These are phyloP conservation scores for Candida nitratophila DNA, from an alignment of 805 yeast genomes.

Conservation along the genomic window DNA sequence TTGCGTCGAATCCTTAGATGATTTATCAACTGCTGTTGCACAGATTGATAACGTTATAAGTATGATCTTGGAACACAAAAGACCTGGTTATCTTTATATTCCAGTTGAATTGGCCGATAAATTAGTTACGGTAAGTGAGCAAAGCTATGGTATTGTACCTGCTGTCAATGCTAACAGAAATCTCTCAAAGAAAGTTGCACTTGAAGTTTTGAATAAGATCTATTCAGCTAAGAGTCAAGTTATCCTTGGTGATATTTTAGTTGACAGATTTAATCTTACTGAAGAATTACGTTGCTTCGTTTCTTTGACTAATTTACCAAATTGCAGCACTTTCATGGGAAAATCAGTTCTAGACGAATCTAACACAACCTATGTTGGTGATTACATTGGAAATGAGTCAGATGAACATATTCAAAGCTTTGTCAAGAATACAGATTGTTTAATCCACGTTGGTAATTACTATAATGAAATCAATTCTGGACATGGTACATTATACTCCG, in stretches of 20 bases:
- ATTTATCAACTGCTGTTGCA: slow-evolving; percentile 39
- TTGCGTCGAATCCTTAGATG: slow-evolving; percentile 41
- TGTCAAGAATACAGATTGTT: slow-evolving; percentile 54
- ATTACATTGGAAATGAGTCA: slow-evolving; percentile 59
- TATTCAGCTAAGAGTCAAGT: slow-evolving; percentile 53
- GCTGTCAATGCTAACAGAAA: not conserved
- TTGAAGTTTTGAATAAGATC: slow-evolving; percentile 39
- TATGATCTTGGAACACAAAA: slow-evolving; percentile 46
- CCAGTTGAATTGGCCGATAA: slow-evolving; percentile 63
- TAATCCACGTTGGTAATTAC: slow-evolving; percentile 64
- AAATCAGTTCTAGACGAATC: slow-evolving; percentile 34
- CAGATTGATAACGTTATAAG: slow-evolving; percentile 65
- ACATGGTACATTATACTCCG: slow-evolving; percentile 42
- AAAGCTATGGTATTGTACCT: not conserved
- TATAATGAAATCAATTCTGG: slow-evolving; percentile 68
- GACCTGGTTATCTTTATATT: slow-evolving; percentile 78
- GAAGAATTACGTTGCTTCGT: slow-evolving; percentile 32
- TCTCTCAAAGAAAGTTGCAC: not conserved
- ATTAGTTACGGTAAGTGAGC: slow-evolving; percentile 27
- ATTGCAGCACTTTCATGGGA: slow-evolving; percentile 37
- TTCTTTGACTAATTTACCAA: slow-evolving; percentile 27
- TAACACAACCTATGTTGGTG: slow-evolving; percentile 35
- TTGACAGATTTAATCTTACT: slow-evolving; percentile 52
- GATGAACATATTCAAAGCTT: slow-evolving; percentile 38
- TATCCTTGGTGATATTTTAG: slow-evolving; percentile 63